Conservation (phyloP, 306 rosid species). For the Quercus aquifolioides region DNA sequence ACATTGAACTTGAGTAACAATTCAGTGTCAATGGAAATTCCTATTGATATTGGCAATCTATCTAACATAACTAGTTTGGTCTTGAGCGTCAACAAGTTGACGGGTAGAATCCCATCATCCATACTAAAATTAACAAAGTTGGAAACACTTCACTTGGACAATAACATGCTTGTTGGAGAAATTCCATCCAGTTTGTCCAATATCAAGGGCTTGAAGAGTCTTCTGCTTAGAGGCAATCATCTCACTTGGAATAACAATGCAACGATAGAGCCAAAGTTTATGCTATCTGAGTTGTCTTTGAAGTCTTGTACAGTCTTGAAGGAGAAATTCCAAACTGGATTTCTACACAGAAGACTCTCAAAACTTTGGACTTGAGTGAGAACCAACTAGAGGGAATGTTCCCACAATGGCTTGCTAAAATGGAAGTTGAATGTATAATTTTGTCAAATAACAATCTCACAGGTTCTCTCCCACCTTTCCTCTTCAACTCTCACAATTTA, state of each 20-base stretch:
- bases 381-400: conserved; percentile 25
- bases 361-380: conserved; percentile 25
- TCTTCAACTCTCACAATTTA: conserved; percentile 3
- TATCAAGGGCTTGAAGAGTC: conserved; percentile 10
- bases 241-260: background rate
- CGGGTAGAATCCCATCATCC: conserved; percentile 20
- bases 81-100: conserved; percentile 6
- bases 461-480: conserved; percentile 23
- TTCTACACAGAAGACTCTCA: conserved; percentile 14
- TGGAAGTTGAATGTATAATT: conserved; percentile 14
- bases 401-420: conserved; percentile 29
- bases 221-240: conserved; percentile 8
- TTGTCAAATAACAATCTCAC: conserved; percentile 21
- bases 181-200: conserved; percentile 19
- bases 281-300: conserved; percentile 14
- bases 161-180: conserved; percentile 7
- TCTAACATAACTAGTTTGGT: conserved; percentile 8
- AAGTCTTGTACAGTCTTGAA: conserved; percentile 16
- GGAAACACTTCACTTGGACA: conserved; percentile 2
- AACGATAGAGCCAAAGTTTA: background rate
- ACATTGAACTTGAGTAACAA: conserved; percentile 20
- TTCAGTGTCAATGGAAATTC: conserved; percentile 8
- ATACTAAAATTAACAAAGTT: conserved; percentile 8
- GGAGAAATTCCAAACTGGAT: conserved; percentile 30
- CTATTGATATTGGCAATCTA: conserved; percentile 9